These are phyloP conservation scores for Termitomyces eurrhizus DNA, from an alignment of 768 basidiomycete genomes.

Conservation along the genomic window DNA sequence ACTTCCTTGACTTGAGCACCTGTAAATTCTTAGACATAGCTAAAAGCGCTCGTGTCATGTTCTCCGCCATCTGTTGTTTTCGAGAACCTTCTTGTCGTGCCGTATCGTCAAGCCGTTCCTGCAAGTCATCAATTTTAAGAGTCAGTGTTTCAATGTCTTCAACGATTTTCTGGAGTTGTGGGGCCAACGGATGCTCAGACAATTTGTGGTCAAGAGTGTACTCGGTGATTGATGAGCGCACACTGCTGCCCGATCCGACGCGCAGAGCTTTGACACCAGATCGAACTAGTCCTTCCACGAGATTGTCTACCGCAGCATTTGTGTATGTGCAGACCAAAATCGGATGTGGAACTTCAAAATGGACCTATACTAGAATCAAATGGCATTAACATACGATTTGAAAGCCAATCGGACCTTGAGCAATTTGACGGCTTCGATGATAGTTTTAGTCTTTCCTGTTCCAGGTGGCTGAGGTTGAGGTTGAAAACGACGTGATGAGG, in stretches of 20 bases:
- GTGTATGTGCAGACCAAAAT: conserved; percentile 93
- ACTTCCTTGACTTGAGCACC: conserved; percentile 39
- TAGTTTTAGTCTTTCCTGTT: conserved; percentile 91
- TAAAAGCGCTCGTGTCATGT: conserved; percentile 29
- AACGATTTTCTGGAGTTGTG: conserved; percentile 36
- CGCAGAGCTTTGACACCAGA: conserved; percentile 72
- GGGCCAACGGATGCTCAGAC: conserved; percentile 52
- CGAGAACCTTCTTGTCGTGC: conserved; percentile 16
- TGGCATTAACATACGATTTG: neutral
- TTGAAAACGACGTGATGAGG: conserved; percentile 4
- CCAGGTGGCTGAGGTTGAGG: conserved; percentile 65
- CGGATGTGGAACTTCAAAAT: conserved; percentile 81
- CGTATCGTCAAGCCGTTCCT: conserved; percentile 16
- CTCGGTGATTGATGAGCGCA: conserved; percentile 49
- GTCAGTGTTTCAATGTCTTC: conserved; percentile 32
- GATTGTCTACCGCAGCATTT: conserved; percentile 89
- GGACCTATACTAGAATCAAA: conserved; percentile 35
- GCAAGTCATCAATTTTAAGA: conserved; percentile 22
- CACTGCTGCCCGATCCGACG: conserved; percentile 60
- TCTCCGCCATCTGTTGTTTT: conserved; percentile 21
- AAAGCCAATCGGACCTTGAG: conserved; percentile 52
- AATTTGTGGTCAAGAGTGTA: conserved; percentile 66
- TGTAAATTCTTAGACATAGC: conserved; percentile 23
- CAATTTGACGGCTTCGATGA: conserved; percentile 77
- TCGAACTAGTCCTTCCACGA: conserved; percentile 67